These are phyloP conservation scores for Leucaena leucocephala DNA, from an alignment of 306 rosid species.

Conservation along the genomic window DNA sequence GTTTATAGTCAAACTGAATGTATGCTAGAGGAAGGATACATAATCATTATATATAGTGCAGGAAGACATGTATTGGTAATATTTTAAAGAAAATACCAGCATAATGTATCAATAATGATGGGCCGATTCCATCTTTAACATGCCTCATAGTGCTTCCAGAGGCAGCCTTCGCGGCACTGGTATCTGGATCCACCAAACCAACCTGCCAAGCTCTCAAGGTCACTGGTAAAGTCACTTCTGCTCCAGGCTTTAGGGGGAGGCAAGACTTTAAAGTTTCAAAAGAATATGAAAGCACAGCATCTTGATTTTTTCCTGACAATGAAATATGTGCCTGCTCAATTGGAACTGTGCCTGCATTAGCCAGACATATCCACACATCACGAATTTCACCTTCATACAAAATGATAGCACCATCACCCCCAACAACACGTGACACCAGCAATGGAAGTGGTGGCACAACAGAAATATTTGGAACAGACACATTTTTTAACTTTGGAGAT, in stretches of 20 bases:
- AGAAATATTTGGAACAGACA: slow-evolving; percentile 79
- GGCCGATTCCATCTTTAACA: slow-evolving; percentile 80
- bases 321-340: slow-evolving; percentile 93
- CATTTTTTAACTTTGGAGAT: slow-evolving; percentile 78
- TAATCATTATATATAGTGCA: slow-evolving; percentile 23
- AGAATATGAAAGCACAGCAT: slow-evolving; percentile 74
- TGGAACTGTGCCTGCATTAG: slow-evolving; percentile 96
- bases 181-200: slow-evolving; percentile 63
- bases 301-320: slow-evolving; percentile 89
- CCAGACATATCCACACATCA: slow-evolving; percentile 83
- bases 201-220: slow-evolving; percentile 93
- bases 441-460: slow-evolving; percentile 81
- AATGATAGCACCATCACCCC: slow-evolving; percentile 93
- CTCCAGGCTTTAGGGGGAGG: slow-evolving; percentile 91
- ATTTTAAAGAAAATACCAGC: slow-evolving; percentile 61
- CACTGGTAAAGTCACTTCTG: slow-evolving; percentile 89
- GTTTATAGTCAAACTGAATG: slow-evolving; percentile 19
- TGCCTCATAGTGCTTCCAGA: slow-evolving; percentile 62
- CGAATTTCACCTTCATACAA: slow-evolving; percentile 96
- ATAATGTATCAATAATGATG: slow-evolving; percentile 82
- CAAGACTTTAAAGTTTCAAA: slow-evolving; percentile 75
- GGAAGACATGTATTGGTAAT: not conserved
- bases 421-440: slow-evolving; percentile 79
- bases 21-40: slow-evolving; percentile 16
- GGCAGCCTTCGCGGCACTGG: slow-evolving; percentile 57